Base-by-base conservation (phyloP, 106 monocot genomes). In the Platanthera zijinensis region DNA sequence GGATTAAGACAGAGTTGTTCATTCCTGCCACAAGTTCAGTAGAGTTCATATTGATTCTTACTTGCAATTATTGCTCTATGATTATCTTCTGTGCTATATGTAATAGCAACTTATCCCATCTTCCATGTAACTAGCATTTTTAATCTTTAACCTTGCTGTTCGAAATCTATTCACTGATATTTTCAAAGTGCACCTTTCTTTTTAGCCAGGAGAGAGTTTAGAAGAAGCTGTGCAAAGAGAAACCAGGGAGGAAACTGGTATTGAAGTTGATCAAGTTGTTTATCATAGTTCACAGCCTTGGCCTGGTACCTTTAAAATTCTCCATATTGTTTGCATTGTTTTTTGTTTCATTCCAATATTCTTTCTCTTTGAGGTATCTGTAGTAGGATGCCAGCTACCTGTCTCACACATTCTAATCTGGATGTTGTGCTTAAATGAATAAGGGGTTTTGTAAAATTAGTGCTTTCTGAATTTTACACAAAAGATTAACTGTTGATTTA, bases 281-380 rank as follows among this genome's bases (percentile, higher is more conserved):
- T 96, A 96, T 81, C 96, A 96, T 57, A 96, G 96, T 82, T 96
- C 96, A 51, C 96, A 96, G 77, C 96, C 96, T 30, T 96, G 96
- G 96, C 96, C 96, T 74, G 96, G 96, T 96, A 92, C 57, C 15
- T 51, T 74, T 62, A n/a, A 17, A 53, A 39, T 76, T 77, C 1
- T 48, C 2, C 57, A 52, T 59, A 51, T 11, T 17, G 17, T 14
- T 56, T 56, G 12, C 5, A 28, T 49, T 74, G 74, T 83, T 11
- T 3, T 46, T 13, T 73, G 52, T 25, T 73, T 51, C 22, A 12
- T 5, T 72, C 72, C 10, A 72, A 12, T n/a, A 15, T 70, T 48
- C 32, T 62, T 62, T 25, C 15, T 32, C 69, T 45, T 12, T 69
- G 46, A 39, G 69, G 12, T 45, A 12, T 45, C 13, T 69, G 32